A percentile compares a stretch with the other conserved stretches of the same genome.
phyloP scores from a whole-genome alignment of 2,329 filamentous ascomycete genomes.

The Phyllosticta citribraziliensis region DNA sequence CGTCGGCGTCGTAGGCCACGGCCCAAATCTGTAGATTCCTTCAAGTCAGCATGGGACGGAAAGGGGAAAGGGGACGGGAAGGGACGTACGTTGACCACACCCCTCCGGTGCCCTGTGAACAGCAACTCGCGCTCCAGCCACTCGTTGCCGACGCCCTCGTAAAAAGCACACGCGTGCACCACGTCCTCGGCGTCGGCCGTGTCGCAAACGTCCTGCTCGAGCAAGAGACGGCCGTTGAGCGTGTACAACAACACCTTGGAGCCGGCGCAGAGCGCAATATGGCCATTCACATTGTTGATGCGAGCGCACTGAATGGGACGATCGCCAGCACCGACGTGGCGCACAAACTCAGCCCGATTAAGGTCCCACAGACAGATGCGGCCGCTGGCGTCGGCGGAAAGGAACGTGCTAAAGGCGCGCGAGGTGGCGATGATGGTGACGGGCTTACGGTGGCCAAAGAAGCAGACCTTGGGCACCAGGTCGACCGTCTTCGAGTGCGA shows the following conservation, averaged over 20 bases:
- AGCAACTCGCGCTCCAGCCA: slow-evolving; percentile 81
- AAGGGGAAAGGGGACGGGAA: neutral
- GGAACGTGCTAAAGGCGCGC: slow-evolving; percentile 76
- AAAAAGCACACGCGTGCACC: slow-evolving; percentile 77
- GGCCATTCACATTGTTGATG: slow-evolving; percentile 85
- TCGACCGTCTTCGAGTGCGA: slow-evolving; percentile 58
- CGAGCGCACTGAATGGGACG: slow-evolving; percentile 55
- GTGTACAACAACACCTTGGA: slow-evolving; percentile 69
- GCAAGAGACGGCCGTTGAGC: slow-evolving; percentile 72
- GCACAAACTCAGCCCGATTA: slow-evolving; percentile 78
- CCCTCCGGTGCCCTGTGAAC: slow-evolving; percentile 78
- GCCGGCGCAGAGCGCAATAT: slow-evolving; percentile 76
- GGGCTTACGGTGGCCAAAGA: slow-evolving; percentile 83
- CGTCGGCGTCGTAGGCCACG: slow-evolving; percentile 43
- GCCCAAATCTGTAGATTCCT: slow-evolving; percentile 41
- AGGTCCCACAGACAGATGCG: slow-evolving; percentile 88
- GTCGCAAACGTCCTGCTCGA: slow-evolving; percentile 73
- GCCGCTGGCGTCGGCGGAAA: slow-evolving; percentile 75
- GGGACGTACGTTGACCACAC: slow-evolving; percentile 59
- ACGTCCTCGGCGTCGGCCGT: slow-evolving; percentile 53
- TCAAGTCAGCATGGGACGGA: slow-evolving; percentile 3
- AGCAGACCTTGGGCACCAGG: slow-evolving; percentile 63
- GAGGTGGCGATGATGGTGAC: slow-evolving; percentile 77
- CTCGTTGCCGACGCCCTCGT: slow-evolving; percentile 82
- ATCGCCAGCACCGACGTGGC: slow-evolving; percentile 29